A percentile compares a stretch with the other conserved stretches of the same genome.
phyloP scores from a whole-genome alignment of 768 basidiomycete genomes.

The Strobilomyces dryophilus region DNA sequence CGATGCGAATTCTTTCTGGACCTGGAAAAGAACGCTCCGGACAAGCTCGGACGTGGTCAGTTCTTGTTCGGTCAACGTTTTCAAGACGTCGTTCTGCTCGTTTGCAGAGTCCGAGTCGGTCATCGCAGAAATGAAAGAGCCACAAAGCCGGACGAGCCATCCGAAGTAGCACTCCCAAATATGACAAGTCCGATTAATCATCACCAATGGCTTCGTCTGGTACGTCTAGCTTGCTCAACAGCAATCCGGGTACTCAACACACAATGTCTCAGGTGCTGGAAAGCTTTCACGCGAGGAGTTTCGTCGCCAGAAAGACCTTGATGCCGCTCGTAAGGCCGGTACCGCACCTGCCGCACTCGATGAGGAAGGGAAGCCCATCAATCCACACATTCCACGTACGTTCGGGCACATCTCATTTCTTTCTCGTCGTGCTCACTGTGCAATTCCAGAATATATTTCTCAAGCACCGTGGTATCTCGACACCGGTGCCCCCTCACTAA shows the following conservation, averaged over 20 bases:
- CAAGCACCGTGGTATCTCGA: slow-evolving; percentile 99
- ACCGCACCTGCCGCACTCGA: slow-evolving; percentile 96
- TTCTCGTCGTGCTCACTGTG: neutral
- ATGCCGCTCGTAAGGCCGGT: slow-evolving; percentile 97
- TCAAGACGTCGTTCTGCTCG: slow-evolving; percentile 10
- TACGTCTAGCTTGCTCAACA: slow-evolving; percentile 4
- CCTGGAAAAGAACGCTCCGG: slow-evolving; percentile 14
- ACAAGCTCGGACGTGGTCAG: slow-evolving; percentile 9
- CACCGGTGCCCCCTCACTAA: slow-evolving; percentile 88
- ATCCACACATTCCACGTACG: slow-evolving; percentile 97
- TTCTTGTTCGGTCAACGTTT: slow-evolving; percentile 3
- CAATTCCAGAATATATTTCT: slow-evolving; percentile 83
- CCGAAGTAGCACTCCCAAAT: neutral
- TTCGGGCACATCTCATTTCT: slow-evolving; percentile 12
- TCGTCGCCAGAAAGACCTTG: slow-evolving; percentile 92
- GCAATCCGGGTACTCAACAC: neutral
- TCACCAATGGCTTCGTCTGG: slow-evolving; percentile 25
- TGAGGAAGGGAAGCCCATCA: slow-evolving; percentile 92
- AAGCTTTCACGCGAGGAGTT: slow-evolving; percentile 95
- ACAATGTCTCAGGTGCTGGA: slow-evolving; percentile 43
- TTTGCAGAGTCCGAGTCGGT: slow-evolving; percentile 5
- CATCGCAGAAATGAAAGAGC: neutral
- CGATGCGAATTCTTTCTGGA: slow-evolving; percentile 21
- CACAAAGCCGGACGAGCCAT: no score
- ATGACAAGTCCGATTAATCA: slow-evolving; percentile 1